Conservation (phyloP, 257 asterid genomes). For the Haberlea rhodopensis region DNA sequence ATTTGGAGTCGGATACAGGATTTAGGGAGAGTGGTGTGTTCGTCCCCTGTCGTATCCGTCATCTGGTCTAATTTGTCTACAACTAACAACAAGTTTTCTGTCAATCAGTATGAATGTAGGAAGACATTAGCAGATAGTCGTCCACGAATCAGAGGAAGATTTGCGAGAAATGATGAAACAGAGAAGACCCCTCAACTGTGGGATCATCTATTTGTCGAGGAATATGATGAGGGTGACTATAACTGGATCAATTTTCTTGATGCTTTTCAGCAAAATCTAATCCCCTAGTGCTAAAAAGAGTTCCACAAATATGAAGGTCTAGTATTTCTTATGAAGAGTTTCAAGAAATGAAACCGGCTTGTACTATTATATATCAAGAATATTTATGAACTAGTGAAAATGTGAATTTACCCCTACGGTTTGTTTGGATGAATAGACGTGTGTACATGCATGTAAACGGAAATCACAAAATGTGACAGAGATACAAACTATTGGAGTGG, state of each 20-base stretch:
- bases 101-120: slow-evolving; percentile 79
- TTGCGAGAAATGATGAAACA: slow-evolving; percentile 68
- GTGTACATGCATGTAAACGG: background rate
- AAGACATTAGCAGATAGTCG: slow-evolving; percentile 87
- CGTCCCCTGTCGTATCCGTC: background rate
- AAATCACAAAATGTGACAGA: background rate
- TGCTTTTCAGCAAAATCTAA: slow-evolving; percentile 49
- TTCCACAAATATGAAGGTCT: slow-evolving; percentile 36
- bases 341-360: background rate
- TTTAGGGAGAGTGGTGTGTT: background rate
- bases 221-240: slow-evolving; percentile 54
- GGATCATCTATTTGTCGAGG: slow-evolving; percentile 40
- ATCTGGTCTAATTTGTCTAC: background rate
- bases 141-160: slow-evolving; percentile 83
- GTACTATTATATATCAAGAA: background rate
- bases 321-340: slow-evolving; percentile 36
- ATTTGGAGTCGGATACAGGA: background rate
- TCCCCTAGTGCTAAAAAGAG: slow-evolving; percentile 41
- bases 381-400: background rate
- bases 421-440: background rate
- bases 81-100: background rate
- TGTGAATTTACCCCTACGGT: background rate
- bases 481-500: too few species aligned
- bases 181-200: slow-evolving; percentile 52
- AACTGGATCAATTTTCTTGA: slow-evolving; percentile 71